Evolutionary conservation across 495 filamentous ascomycete genomes (phyloP).

Genomic region (Pyrenula massariospora): DNA sequence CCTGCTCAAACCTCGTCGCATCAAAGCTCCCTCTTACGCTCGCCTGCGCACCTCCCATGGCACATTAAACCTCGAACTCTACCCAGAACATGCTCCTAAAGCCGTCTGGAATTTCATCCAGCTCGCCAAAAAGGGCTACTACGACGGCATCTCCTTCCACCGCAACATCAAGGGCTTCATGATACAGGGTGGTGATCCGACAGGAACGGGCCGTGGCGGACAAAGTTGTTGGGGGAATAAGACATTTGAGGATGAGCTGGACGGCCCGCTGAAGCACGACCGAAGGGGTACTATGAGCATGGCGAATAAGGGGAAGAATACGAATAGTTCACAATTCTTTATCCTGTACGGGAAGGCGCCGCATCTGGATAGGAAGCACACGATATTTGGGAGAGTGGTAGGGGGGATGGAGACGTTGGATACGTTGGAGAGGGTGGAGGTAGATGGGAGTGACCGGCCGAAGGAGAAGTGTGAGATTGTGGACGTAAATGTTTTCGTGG

Average conservation of each 20-base stretch:
- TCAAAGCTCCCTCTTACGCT: constrained; percentile 85
- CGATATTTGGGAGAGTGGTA: constrained; percentile 82
- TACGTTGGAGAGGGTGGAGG: constrained; percentile 59
- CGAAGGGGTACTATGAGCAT: constrained; percentile 71
- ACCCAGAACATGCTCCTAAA: constrained; percentile 76
- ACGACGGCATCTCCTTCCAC: constrained; percentile 72
- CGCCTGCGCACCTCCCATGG: constrained; percentile 76
- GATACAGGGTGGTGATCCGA: constrained; percentile 79
- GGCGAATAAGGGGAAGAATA: constrained; percentile 98
- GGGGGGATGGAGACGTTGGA: constrained; percentile 63
- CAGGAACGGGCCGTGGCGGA: constrained; percentile 72
- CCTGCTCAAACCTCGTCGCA: constrained; percentile 78
- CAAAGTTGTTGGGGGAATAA: constrained; percentile 71
- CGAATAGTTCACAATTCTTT: constrained; percentile 93
- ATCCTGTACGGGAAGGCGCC: constrained; percentile 71
- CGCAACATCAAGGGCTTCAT: constrained; percentile 93
- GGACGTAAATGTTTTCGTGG: constrained; percentile 78
- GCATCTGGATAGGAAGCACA: constrained; percentile 90
- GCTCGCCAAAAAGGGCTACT: constrained; percentile 81
- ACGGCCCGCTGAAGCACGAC: constrained; percentile 75
- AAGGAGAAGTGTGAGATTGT: constrained; percentile 64
- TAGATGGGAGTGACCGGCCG: constrained; percentile 58
- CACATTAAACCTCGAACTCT: constrained; percentile 78
- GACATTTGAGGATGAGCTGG: constrained; percentile 85
- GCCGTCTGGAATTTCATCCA: constrained; percentile 96